Conservation (phyloP, 768 basidiomycete genomes). For the Leucocoprinus birnbaumii region DNA sequence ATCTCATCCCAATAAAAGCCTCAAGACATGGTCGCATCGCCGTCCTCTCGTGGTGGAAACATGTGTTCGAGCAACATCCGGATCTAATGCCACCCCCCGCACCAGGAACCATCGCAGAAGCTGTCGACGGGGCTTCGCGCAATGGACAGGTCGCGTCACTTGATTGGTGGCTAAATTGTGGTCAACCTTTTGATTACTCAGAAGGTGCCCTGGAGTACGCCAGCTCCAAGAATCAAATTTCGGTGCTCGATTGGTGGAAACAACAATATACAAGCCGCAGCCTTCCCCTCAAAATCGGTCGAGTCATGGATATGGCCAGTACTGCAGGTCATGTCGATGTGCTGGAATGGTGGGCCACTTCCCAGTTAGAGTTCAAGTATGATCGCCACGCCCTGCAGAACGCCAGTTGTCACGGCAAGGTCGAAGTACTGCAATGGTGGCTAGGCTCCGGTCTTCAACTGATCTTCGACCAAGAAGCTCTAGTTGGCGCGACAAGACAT, state of each 20-base stretch:
- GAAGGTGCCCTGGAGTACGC: conserved; percentile 80
- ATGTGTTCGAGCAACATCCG: conserved; percentile 56
- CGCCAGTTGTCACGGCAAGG: conserved; percentile 76
- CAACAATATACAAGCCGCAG: conserved; percentile 43
- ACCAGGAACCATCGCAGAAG: conserved; percentile 55
- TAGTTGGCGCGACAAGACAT: conserved; percentile 78
- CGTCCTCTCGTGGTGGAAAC: conserved; percentile 83
- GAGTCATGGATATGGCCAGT: conserved; percentile 84
- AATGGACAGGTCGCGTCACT: conserved; percentile 72
- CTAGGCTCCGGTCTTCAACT: conserved; percentile 71
- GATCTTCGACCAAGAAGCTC: conserved; percentile 76
- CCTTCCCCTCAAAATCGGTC: conserved; percentile 75
- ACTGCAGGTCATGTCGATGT: conserved; percentile 72
- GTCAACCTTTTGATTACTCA: conserved; percentile 67
- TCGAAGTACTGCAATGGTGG: conserved; percentile 86
- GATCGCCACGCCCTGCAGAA: conserved; percentile 75
- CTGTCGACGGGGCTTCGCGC: conserved; percentile 77
- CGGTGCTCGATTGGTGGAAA: conserved; percentile 84
- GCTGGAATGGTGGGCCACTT: conserved; percentile 84
- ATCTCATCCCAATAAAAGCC: conserved; percentile 75
- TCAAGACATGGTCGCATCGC: conserved; percentile 68
- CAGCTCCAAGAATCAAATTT: conserved; percentile 72
- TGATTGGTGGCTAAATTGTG: conserved; percentile 79
- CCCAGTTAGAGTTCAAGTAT: conserved; percentile 75
- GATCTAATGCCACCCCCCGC: conserved; percentile 57